phyloP scores from a whole-genome alignment of 2,329 filamentous ascomycete species.

The Nemania sp. region DNA sequence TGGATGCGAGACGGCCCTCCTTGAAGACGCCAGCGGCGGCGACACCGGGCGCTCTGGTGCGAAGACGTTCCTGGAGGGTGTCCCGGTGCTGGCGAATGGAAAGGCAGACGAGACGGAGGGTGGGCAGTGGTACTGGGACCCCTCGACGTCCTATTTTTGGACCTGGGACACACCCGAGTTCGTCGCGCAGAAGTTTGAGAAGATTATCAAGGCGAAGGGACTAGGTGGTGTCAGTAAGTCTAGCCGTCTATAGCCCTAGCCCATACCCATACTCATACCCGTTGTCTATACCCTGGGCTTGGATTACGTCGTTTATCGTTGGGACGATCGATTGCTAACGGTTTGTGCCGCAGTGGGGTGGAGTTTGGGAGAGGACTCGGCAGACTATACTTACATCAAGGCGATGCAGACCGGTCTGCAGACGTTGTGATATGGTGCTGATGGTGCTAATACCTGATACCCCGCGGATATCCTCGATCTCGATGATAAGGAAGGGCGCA shows the following conservation, averaged over 20 bases:
- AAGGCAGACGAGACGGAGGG: conserved; percentile 68
- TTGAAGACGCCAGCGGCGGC: conserved; percentile 69
- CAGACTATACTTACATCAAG: conserved; percentile 32
- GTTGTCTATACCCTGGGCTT: background rate
- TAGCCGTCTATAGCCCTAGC: background rate
- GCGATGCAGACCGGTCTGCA: conserved; percentile 33
- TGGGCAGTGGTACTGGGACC: conserved; percentile 77
- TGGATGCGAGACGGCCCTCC: conserved; percentile 65
- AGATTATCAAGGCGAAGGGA: conserved; percentile 66
- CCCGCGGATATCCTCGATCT: background rate
- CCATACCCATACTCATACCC: background rate
- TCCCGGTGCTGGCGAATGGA: conserved; percentile 54
- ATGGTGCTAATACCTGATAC: background rate
- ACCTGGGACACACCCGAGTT: conserved; percentile 75
- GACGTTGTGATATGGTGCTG: conserved; percentile 12
- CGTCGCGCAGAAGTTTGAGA: conserved; percentile 71
- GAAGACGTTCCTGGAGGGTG: conserved; percentile 59
- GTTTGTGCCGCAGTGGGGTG: conserved; percentile 25
- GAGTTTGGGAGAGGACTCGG: conserved; percentile 37
- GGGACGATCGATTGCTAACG: conserved; percentile 24
- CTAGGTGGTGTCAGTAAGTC: conserved; percentile 73
- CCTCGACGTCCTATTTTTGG: conserved; percentile 73
- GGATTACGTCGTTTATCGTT: background rate
- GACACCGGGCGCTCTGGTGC: conserved; percentile 66
- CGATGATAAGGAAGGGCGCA: background rate